Evolutionary conservation across 83 land plant species (phyloP), one percentile per base, ranked within the genome.

Genomic region (Thuja plicata): DNA sequence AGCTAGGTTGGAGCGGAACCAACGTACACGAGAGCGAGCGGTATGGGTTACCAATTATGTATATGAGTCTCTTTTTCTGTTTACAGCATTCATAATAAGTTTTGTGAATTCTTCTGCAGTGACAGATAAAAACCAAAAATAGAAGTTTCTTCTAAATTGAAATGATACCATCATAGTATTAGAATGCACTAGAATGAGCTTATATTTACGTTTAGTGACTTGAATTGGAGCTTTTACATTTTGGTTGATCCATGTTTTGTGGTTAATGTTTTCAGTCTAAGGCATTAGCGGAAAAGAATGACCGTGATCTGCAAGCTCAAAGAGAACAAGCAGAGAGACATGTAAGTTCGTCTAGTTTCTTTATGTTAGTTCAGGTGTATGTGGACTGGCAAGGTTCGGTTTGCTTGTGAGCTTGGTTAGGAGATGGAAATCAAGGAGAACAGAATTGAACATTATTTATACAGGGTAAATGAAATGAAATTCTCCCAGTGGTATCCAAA

Each of bases 291-390:
- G 98, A 98, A 90, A 98, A 97, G 91, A 97, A 98, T 89, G 88
- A 97, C 86, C 95, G 99, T 37, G 99, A 98, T 83, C 88, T 95
- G 90, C 98, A 96, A 89, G 82, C 87, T 48, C 98, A 94, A 87
- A 91, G 92, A 89, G 99, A 98, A 37, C 99, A 97, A 91, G 99
- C 94, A 38, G 99, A 98, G 89, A 94, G 98, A 92, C 96, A 97
- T 91, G 99, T 97, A 91, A 92, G 94, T 86, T 40, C 13, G 3
- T 27, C 19, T 45, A 34, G 55, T 54, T 40, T 88, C 43, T 82
- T 86, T 88, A 86, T 34, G 35, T 15, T 34, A 74, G 5, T 74
- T 3, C 34, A 34, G 73, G 7, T 66, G 73, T 66, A 66, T 8
- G 73, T 66, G 32, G 32, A 1, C 8, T 60, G n/a, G 70, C 70